Conservation (phyloP, 2,329 filamentous ascomycete genomes). For the Alternaria angustiovoidea region DNA sequence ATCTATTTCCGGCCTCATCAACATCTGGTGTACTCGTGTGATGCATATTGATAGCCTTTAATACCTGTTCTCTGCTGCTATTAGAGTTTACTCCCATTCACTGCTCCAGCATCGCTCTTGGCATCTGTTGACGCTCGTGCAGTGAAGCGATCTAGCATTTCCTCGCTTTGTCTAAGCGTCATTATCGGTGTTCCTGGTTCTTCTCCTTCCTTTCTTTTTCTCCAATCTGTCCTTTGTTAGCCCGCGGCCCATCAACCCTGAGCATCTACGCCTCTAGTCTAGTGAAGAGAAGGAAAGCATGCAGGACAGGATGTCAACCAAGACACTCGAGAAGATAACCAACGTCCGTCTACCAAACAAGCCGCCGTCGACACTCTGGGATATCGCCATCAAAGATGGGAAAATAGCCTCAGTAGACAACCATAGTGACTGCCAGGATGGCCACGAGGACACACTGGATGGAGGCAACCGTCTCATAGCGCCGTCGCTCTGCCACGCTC, state of each 20-base stretch:
- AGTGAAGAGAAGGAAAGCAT: constrained; percentile 8
- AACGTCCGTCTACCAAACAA: constrained; percentile 47
- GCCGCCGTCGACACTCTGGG: constrained; percentile 45
- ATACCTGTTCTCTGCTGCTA: constrained; percentile 10
- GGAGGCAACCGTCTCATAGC: constrained; percentile 54
- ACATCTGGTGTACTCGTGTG: not conserved
- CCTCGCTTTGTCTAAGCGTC: constrained; percentile 19
- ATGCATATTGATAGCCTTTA: not conserved
- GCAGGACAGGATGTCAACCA: constrained; percentile 15
- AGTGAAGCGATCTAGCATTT: constrained; percentile 12
- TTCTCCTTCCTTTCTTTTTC: constrained; percentile 38
- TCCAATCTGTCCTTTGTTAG: no score
- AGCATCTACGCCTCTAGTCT: not conserved
- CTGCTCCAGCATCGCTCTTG: constrained; percentile 20
- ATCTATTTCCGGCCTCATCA: constrained; percentile 9
- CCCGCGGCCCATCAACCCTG: not conserved
- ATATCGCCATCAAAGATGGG: constrained; percentile 46
- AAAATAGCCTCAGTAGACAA: constrained; percentile 44
- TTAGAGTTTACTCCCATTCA: constrained; percentile 15
- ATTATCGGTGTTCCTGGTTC: constrained; percentile 15
- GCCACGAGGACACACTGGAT: constrained; percentile 50
- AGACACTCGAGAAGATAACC: constrained; percentile 38
- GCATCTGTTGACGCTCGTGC: constrained; percentile 16
- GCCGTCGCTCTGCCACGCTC: constrained; percentile 73
- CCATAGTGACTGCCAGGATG: constrained; percentile 27